phyloP scores from a whole-genome alignment of 2,329 filamentous ascomycete species.

The Aspergillus pseudotamarii region DNA sequence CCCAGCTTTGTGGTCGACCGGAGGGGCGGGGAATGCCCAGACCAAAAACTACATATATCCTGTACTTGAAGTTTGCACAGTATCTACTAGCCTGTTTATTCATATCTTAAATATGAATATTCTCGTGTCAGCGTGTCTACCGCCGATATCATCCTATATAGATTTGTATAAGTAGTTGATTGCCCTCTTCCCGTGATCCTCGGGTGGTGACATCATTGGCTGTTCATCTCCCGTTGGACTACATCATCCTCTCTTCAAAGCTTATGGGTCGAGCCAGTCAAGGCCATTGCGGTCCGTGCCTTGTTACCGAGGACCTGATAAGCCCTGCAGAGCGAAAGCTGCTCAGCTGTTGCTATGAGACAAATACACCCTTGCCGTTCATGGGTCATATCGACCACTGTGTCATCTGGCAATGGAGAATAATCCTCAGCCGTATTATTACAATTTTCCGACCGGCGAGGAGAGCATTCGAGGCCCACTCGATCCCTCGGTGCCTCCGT shows the following conservation, averaged over 20 bases:
- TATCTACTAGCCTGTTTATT: not conserved
- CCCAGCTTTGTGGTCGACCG: not conserved
- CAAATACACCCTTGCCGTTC: not conserved
- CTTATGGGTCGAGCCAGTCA: not conserved
- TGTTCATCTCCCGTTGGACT: not conserved
- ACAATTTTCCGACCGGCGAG: not conserved
- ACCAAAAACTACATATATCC: not conserved
- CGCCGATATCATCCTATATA: too few relatives aligned
- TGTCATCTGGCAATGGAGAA: not conserved
- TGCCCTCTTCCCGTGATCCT: not conserved
- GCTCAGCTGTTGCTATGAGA: not conserved
- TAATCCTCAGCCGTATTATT: not conserved
- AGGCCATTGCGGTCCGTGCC: not conserved
- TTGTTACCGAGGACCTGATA: not conserved
- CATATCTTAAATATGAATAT: not conserved
- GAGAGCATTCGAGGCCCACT: not conserved
- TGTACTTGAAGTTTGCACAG: not conserved
- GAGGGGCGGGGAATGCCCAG: too few relatives aligned
- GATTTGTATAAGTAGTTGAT: not conserved
- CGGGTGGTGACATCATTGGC: constrained; percentile 8
- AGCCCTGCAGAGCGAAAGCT: not conserved
- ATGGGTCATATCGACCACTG: not conserved
- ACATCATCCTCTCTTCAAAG: not conserved
- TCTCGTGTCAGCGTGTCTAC: not conserved
- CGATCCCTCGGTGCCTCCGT: not conserved